phyloP scores from a whole-genome alignment of 768 basidiomycete species.

The Pleurotus salmoneostramineus region DNA sequence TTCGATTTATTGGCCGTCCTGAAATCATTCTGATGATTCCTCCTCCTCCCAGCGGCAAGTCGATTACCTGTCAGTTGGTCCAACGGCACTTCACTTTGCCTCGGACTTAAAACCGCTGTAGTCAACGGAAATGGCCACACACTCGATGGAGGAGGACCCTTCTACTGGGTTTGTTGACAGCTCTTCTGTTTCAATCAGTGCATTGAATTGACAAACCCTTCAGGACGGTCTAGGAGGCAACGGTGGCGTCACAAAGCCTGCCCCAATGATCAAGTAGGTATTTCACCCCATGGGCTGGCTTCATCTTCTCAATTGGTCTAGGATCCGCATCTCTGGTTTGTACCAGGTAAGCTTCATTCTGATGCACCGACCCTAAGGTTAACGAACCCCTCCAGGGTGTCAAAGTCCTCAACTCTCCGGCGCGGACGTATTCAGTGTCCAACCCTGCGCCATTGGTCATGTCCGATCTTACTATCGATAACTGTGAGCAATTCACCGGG shows the following conservation, averaged over 20 bases:
- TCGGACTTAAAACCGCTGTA: constrained; percentile 8
- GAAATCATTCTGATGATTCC: constrained; percentile 13
- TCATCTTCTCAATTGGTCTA: constrained; percentile 9
- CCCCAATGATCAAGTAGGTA: constrained; percentile 39
- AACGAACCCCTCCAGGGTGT: constrained; percentile 25
- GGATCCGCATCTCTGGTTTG: constrained; percentile 33
- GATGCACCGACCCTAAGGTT: constrained; percentile 16
- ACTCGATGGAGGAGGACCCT: constrained; percentile 39
- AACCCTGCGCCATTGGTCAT: constrained; percentile 38
- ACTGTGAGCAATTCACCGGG: constrained; percentile 39
- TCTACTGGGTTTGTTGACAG: constrained; percentile 31
- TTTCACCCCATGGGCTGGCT: neutral
- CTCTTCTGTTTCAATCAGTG: neutral
- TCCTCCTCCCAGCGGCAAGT: constrained; percentile 26
- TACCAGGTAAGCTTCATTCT: constrained; percentile 19
- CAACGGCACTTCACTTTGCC: neutral
- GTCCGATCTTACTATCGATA: constrained; percentile 46
- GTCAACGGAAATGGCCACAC: constrained; percentile 39
- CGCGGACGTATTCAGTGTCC: constrained; percentile 33
- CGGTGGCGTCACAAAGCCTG: constrained; percentile 36
- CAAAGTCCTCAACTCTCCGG: constrained; percentile 37
- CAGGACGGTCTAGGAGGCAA: constrained; percentile 36
- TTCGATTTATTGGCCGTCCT: neutral
- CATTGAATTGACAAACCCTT: neutral
- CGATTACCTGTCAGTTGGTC: constrained; percentile 40